Conservation (phyloP, 805 yeast species). For the Wickerhamiella vanderwaltii region DNA sequence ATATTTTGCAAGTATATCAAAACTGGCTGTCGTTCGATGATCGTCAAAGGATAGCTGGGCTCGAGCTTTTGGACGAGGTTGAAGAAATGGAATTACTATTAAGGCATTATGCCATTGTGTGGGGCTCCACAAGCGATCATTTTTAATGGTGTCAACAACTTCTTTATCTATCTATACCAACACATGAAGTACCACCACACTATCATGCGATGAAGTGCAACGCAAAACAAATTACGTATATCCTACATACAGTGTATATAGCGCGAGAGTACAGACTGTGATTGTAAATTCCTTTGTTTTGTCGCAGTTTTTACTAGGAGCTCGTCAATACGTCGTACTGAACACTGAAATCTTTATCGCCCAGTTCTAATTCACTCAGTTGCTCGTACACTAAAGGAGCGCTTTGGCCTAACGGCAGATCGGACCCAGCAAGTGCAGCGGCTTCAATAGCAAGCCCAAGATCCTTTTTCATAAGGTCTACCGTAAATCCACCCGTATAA, state of each 20-base stretch:
- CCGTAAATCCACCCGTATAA: conserved; percentile 37
- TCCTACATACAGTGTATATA: too few species aligned
- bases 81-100: conserved; percentile 57
- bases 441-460: conserved; percentile 28
- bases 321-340: background rate
- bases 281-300: too few species aligned
- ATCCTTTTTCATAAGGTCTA: conserved; percentile 31
- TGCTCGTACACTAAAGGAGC: conserved; percentile 22
- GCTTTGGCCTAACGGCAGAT: conserved; percentile 20
- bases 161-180: too few species aligned
- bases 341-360: conserved; percentile 13
- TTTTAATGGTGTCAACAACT: too few species aligned
- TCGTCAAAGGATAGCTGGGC: conserved; percentile 33
- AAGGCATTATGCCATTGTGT: conserved; percentile 44
- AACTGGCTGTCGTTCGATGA: conserved; percentile 38
- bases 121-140: conserved; percentile 26
- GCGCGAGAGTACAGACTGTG: too few species aligned
- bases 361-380: conserved; percentile 10
- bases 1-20: conserved; percentile 32
- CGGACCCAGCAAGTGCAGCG: conserved; percentile 18
- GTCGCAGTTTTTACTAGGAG: too few species aligned
- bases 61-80: conserved; percentile 63
- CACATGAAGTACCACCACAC: too few species aligned
- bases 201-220: too few species aligned
- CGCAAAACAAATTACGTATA: too few species aligned